These are phyloP conservation scores for Pseudoscleropodium purum DNA, from an alignment of 225 moss, liverwort and hornwort genomes.

Conservation along the genomic window DNA sequence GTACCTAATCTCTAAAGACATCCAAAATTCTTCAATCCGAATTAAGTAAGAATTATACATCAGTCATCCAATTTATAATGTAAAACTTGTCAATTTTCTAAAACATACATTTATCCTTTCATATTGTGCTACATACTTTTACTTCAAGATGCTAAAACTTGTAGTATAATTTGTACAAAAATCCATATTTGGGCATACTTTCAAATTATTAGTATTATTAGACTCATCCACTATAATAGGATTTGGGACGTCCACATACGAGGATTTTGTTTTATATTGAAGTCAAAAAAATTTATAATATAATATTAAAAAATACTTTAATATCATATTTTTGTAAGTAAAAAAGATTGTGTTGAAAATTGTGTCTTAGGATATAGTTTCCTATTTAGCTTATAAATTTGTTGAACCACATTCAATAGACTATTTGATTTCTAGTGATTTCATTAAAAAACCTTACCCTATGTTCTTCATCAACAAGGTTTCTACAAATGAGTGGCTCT, in stretches of 20 bases:
- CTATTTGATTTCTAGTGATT: background rate
- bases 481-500: constrained; percentile 46
- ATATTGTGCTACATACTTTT: background rate
- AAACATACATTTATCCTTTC: background rate
- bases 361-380: background rate
- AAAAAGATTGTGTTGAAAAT: background rate
- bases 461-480: constrained; percentile 23
- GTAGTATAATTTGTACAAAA: background rate
- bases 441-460: background rate
- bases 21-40: background rate
- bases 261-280: background rate
- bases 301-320: background rate
- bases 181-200: background rate
- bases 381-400: background rate
- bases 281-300: too few species aligned
- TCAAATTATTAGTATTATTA: background rate
- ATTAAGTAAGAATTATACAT: background rate
- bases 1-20: constrained; percentile 22
- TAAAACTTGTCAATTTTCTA: background rate
- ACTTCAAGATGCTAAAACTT: background rate
- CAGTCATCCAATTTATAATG: too few species aligned
- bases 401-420: background rate
- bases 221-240: too few species aligned
- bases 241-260: rapidly evolving
- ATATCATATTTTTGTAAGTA: too few species aligned